phyloP scores from a whole-genome alignment of 768 basidiomycete genomes.

The Clathrus columnatus region DNA sequence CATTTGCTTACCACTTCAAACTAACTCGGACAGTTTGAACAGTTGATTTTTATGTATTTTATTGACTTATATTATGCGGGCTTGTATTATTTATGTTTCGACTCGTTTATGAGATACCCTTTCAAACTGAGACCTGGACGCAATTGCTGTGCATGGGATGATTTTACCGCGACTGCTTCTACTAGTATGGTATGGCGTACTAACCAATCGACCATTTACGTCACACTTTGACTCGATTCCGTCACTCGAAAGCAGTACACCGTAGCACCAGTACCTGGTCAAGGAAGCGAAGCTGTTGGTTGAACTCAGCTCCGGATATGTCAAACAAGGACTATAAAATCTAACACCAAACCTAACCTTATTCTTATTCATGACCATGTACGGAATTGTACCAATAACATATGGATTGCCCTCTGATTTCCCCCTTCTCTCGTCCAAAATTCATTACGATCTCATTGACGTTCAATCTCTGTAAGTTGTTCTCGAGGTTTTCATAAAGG shows the following conservation, averaged over 20 bases:
- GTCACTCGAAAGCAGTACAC: too few species aligned
- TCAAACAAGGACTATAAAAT: too few species aligned
- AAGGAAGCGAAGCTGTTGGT: too few species aligned
- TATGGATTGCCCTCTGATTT: neutral
- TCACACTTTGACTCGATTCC: too few species aligned
- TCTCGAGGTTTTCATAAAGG: neutral
- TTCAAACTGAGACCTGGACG: too few species aligned
- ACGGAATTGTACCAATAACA: neutral
- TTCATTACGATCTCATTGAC: slow-evolving; percentile 4
- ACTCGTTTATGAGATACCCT: too few species aligned
- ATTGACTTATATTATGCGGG: neutral
- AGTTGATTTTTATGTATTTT: neutral
- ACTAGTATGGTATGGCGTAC: too few species aligned
- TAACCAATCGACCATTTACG: too few species aligned
- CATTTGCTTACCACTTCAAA: slow-evolving; percentile 3
- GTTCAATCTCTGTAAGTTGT: slow-evolving; percentile 3
- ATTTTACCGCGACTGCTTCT: too few species aligned
- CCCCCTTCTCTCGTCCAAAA: neutral
- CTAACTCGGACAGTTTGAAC: neutral
- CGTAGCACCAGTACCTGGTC: too few species aligned
- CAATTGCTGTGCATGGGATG: too few species aligned
- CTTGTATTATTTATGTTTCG: neutral
- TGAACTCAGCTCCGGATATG: too few species aligned
- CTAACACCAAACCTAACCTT: neutral
- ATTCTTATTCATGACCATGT: neutral